Conservation (phyloP, 164 flowering plant species). For the Dillenia suffruticosa region DNA sequence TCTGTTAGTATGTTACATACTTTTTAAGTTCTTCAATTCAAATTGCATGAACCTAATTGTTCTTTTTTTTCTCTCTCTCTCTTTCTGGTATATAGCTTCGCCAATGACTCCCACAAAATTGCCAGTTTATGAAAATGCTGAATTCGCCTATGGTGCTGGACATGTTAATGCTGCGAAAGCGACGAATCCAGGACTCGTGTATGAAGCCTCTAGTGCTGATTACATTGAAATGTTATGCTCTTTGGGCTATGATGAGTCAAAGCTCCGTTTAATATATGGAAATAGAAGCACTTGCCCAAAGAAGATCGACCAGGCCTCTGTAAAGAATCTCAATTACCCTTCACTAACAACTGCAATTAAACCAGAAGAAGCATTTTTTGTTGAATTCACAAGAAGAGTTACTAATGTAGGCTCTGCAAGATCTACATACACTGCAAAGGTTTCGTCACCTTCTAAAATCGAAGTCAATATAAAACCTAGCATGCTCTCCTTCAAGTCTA, state of each 20-base stretch:
- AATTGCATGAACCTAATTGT: no score
- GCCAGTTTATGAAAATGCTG: no score
- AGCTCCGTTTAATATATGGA: conserved; percentile 10
- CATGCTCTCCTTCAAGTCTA: conserved; percentile 2
- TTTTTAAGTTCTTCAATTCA: no score
- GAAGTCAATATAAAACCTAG: neutral
- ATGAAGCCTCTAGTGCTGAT: conserved; percentile 17
- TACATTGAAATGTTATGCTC: conserved; percentile 23
- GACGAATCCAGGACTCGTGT: conserved; percentile 31
- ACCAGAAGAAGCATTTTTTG: neutral
- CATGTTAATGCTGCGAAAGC: conserved; percentile 31
- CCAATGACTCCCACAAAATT: no score
- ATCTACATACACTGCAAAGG: conserved; percentile 11
- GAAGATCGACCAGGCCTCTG: neutral
- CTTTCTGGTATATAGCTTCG: no score
- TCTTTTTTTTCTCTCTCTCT: no score
- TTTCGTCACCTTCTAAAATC: neutral
- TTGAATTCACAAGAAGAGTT: conserved; percentile 16
- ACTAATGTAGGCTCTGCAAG: conserved; percentile 22
- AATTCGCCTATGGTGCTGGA: conserved; percentile 4
- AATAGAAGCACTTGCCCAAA: conserved; percentile 2
- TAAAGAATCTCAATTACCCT: conserved; percentile 18
- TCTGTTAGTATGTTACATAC: no score
- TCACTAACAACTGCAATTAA: conserved; percentile 5
- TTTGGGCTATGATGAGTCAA: conserved; percentile 3